Base-by-base conservation (phyloP, 352 stramenopile species). In the Pythium rhizo-oryzae region DNA sequence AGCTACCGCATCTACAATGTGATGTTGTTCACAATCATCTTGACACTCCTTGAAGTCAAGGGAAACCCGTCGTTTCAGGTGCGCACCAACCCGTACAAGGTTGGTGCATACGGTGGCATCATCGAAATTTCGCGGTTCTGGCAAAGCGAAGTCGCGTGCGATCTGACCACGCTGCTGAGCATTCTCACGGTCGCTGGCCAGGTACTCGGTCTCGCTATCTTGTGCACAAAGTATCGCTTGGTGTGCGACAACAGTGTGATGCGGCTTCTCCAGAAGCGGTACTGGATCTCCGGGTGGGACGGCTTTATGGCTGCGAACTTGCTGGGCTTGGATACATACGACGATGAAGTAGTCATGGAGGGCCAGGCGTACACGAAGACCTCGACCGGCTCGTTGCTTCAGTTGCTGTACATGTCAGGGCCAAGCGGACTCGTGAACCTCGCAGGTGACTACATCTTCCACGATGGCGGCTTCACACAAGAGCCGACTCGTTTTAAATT, bases 1-100 rank as follows among this genome's bases (percentile, higher is more conserved):
- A 85, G 70, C 54, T 89, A 80, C 55, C 83, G 83, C 44, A 25
- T 86, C 21, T 89, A 82, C 72, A 82, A 75, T 33, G 46, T 86
- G 6, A 60, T 87, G 33, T 70, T 87, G 0, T 82, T 67, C 51
- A 64, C 76, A n/a, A 30, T 81, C 9, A 39, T 86, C 4, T 77
- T 74, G 35, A 33, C 81, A 11, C 59, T 89, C 2, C 51, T 86
- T 16, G 64, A 71, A 11, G 49, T 72, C 25, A 68, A 72, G 8
- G 77, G 73, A 19, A 59, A 41, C 4, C 77, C 77, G 0, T 77
- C 79, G 19, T 85, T 86, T 54, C 83, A 72, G 21, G 77, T 68
- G 13, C 37, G 37, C 37, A 35, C 70, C 7, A 41, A 62, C 7
- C 52, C 68, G 7, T 46, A 55, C 11, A 82, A 70, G 44, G 63